These are phyloP conservation scores for Pseudonitzschia pungens DNA, from an alignment of 108 stramenopile species.

Conservation along the genomic window DNA sequence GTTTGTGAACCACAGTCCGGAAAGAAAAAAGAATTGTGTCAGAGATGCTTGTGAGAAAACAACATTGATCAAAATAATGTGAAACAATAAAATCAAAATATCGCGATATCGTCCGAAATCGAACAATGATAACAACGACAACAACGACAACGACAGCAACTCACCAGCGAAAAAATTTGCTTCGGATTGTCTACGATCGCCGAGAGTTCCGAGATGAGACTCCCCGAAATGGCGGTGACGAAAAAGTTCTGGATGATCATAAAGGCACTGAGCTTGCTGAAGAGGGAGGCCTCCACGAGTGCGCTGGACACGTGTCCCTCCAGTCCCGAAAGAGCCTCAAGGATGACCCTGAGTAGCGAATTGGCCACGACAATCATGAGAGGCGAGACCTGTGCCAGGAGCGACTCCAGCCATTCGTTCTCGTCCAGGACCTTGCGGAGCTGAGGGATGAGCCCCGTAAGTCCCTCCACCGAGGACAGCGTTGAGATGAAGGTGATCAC, in stretches of 20 bases:
- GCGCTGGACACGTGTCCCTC: conserved; percentile 59
- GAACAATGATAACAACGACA: too few relatives aligned
- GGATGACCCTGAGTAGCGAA: conserved; percentile 31
- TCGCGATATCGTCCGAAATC: too few relatives aligned
- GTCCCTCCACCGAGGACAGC: conserved; percentile 45
- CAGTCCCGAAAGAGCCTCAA: conserved; percentile 37
- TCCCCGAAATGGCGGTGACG: conserved; percentile 60
- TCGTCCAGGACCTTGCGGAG: conserved; percentile 37
- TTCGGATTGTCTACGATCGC: conserved; percentile 29
- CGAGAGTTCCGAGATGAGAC: conserved; percentile 39
- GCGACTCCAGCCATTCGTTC: conserved; percentile 39
- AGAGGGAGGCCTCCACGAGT: conserved; percentile 54
- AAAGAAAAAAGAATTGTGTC: background rate
- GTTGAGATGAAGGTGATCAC: conserved; percentile 56
- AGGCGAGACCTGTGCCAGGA: conserved; percentile 55
- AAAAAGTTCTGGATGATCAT: conserved; percentile 79
- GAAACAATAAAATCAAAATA: too few relatives aligned
- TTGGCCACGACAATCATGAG: conserved; percentile 48
- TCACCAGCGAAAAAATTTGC: background rate
- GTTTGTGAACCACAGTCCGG: conserved; percentile 34
- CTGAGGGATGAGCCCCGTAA: conserved; percentile 41
- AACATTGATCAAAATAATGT: background rate
- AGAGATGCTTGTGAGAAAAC: background rate
- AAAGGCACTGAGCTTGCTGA: conserved; percentile 58
- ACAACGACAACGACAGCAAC: background rate